These are phyloP conservation scores for Fomitopsis pinicola DNA, from an alignment of 1,284 basidiomycete genomes.

Conservation along the genomic window DNA sequence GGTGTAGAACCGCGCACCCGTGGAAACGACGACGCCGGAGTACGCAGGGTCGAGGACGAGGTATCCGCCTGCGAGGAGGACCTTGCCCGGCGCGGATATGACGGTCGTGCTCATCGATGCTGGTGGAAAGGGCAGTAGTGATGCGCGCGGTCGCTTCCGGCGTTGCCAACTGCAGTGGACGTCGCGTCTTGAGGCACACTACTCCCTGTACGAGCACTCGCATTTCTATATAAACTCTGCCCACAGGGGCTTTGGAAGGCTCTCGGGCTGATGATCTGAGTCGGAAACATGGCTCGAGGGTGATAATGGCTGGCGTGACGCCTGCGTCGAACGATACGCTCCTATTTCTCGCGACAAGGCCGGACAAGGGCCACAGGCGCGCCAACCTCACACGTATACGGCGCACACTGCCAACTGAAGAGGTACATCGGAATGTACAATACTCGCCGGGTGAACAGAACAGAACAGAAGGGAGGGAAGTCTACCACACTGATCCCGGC, in stretches of 20 bases:
- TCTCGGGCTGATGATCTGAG: background rate
- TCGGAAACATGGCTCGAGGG: background rate
- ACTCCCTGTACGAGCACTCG: background rate
- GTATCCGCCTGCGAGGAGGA: constrained; percentile 91
- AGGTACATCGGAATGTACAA: background rate
- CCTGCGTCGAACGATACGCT: background rate
- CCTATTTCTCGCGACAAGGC: constrained; percentile 4
- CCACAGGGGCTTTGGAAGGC: background rate
- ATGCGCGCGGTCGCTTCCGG: background rate
- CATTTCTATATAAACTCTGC: background rate
- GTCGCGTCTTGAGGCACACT: no score
- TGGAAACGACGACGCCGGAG: constrained; percentile 84
- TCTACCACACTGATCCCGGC: background rate
- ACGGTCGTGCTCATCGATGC: constrained; percentile 47
- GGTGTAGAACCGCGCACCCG: constrained; percentile 92
- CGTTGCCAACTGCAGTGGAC: background rate
- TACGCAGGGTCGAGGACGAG: constrained; percentile 86
- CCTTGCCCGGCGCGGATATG: constrained; percentile 93
- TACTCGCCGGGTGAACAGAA: background rate
- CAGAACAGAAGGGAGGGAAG: background rate
- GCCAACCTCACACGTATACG: background rate
- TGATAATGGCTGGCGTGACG: constrained; percentile 1
- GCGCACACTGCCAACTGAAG: background rate
- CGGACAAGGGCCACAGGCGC: background rate
- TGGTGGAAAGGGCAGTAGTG: background rate